phyloP scores from a whole-genome alignment of 2,329 filamentous ascomycete species.

The Trichoderma sp. region DNA sequence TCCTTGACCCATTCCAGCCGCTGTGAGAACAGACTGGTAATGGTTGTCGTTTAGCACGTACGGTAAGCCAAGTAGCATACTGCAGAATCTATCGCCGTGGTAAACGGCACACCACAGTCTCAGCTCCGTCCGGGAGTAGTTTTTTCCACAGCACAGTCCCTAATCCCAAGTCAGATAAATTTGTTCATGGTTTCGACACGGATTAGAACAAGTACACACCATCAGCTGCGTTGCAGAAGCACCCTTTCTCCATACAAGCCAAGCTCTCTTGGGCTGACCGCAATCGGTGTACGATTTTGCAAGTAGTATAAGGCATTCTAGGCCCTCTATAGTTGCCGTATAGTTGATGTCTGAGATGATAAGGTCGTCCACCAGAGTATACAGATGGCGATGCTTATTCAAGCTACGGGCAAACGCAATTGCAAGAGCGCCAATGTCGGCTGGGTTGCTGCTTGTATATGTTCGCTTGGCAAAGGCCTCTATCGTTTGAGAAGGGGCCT shows the following conservation, averaged over 20 bases:
- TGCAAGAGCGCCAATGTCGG: constrained; percentile 38
- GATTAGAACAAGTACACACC: constrained; percentile 30
- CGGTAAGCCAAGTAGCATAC: constrained; percentile 43
- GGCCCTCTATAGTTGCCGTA: constrained; percentile 40
- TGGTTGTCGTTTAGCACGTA: constrained; percentile 23
- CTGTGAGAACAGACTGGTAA: constrained; percentile 5
- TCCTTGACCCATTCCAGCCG: background rate
- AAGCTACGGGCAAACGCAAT: constrained; percentile 37
- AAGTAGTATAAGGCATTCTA: constrained; percentile 43
- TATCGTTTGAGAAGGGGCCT: constrained; percentile 31
- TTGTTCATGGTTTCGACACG: too few species aligned
- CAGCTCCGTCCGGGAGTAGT: constrained; percentile 25
- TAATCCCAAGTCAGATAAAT: background rate
- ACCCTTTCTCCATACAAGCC: constrained; percentile 41
- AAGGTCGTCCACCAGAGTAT: constrained; percentile 39
- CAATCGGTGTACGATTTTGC: constrained; percentile 44
- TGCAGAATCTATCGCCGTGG: constrained; percentile 42
- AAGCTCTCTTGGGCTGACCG: constrained; percentile 43
- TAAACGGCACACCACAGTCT: constrained; percentile 28
- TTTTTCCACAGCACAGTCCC: constrained; percentile 11
- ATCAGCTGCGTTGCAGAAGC: constrained; percentile 43
- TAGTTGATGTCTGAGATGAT: constrained; percentile 42
- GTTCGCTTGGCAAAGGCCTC: constrained; percentile 38
- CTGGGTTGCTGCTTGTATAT: constrained; percentile 37
- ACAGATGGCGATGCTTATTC: constrained; percentile 30